Evolutionary conservation across 2,329 filamentous ascomycete species (phyloP), one percentile per base, ranked within the genome.

Genomic region (Trichoderma atrobrunneum): DNA sequence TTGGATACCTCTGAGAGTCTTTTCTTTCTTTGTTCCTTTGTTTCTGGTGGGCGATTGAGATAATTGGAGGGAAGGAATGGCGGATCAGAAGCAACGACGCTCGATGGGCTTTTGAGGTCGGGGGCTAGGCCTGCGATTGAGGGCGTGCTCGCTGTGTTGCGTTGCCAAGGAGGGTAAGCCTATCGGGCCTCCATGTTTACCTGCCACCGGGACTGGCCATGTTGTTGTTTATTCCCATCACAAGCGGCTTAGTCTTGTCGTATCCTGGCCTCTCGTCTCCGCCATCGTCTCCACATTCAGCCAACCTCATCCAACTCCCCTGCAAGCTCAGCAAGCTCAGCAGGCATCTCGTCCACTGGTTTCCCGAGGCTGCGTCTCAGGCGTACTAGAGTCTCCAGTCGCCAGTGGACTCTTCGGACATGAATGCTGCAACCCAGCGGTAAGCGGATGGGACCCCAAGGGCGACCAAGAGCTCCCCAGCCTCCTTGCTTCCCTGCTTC

Each of bases 61-160:
- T 81, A 78, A 81, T 81, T 82, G 81, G 79, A 82, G 81, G 78
- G 77, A 76, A 72, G 62, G 74, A 73, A 72, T 76, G 70, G 73
- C 74, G 71, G 72, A 72, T 74, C 74, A 76, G 76, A 77, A 76
- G 73, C 75, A 74, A 76, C 79, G 79, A 79, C 75, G 79, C 76
- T 76, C 77, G 77, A 77, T 78, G 79, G 77, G 80, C 77, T 82
- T 83, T 82, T 83, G 81, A 82, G 77, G 80, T 78, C 78, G 78
- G 78, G 79, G 77, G 76, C 74, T 73, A 76, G 78, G 78, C 79
- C 76, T 77, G 78, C 78, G 75, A 66, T 69, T 61, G 57, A 48
- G 56, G 71, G 71, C 71, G 64, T 67, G 72, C 69, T 73, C 57
- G 74, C 72, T 76, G 72, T 74, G 66, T 61, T 54, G 67, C 57